Conservation (phyloP, 1,139 yeast genomes). For the Torulaspora pretoriensis region DNA sequence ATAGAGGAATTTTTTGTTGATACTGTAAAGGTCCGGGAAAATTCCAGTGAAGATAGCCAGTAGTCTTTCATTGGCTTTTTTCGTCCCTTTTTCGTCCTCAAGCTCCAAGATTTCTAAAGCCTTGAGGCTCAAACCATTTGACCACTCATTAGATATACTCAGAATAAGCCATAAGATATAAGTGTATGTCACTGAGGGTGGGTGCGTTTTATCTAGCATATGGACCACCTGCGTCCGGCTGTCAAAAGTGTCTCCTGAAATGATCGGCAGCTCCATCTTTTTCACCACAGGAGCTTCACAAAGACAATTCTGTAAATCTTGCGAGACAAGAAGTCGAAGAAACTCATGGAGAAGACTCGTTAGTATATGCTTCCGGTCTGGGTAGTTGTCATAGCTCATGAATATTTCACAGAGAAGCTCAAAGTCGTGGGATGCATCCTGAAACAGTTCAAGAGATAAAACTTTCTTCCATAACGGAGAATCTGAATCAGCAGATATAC, state of each 20-base stretch:
- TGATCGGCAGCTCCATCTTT: conserved; percentile 30
- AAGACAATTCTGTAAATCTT: conserved; percentile 39
- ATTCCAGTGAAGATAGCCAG: conserved; percentile 34
- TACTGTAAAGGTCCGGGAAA: conserved; percentile 45
- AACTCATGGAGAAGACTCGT: conserved; percentile 54
- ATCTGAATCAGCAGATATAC: conserved; percentile 48
- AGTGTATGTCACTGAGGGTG: conserved; percentile 58
- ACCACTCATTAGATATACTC: conserved; percentile 49
- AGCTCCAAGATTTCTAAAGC: conserved; percentile 38
- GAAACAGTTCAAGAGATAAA: conserved; percentile 67
- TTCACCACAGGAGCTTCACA: conserved; percentile 36
- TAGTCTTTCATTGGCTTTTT: conserved; percentile 33
- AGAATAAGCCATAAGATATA: conserved; percentile 61
- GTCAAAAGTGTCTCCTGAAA: conserved; percentile 37
- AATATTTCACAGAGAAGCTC: conserved; percentile 50
- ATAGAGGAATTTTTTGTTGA: conserved; percentile 53
- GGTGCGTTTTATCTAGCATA: conserved; percentile 69
- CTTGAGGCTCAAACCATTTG: conserved; percentile 65
- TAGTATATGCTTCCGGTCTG: conserved; percentile 58
- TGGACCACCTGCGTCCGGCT: conserved; percentile 62
- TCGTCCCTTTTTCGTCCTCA: conserved; percentile 35
- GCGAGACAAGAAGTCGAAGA: conserved; percentile 33
- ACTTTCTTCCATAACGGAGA: conserved; percentile 66
- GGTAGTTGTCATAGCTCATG: conserved; percentile 54
- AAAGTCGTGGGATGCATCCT: conserved; percentile 56